phyloP scores from a whole-genome alignment of 352 stramenopile species.

The Phytophthora vignae region DNA sequence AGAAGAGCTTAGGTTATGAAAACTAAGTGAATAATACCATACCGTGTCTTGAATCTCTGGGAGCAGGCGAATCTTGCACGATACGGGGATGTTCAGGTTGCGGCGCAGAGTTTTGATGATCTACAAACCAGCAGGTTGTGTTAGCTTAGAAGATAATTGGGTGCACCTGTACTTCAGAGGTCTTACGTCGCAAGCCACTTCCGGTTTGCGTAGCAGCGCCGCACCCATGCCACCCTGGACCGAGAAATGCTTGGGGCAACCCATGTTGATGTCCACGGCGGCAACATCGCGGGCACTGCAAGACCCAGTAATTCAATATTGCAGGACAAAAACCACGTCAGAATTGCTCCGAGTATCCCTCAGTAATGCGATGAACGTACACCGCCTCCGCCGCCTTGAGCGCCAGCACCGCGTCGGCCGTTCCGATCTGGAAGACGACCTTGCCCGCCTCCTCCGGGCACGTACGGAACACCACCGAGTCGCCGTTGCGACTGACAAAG shows the following conservation, averaged over 20 bases:
- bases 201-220: conserved; percentile 88
- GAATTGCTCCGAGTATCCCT: background rate
- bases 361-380: conserved; percentile 28
- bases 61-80: conserved; percentile 90
- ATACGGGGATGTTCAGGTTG: conserved; percentile 88
- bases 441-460: conserved; percentile 80
- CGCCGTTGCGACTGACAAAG: conserved; percentile 88
- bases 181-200: conserved; percentile 84
- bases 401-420: conserved; percentile 73
- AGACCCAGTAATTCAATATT: background rate
- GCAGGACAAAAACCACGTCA: background rate
- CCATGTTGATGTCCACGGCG: conserved; percentile 96
- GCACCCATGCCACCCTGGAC: conserved; percentile 93
- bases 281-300: conserved; percentile 83
- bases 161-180: background rate
- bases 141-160: background rate
- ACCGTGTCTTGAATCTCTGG: conserved; percentile 73
- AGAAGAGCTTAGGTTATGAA: background rate
- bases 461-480: conserved; percentile 90
- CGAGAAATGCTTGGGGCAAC: conserved; percentile 95
- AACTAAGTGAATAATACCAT: conserved; percentile 10
- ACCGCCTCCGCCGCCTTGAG: conserved; percentile 81
- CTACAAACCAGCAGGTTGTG: conserved; percentile 22
- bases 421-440: conserved; percentile 93
- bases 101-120: conserved; percentile 84